Evolutionary conservation across 805 yeast species (phyloP).

Genomic region (Schwanniomyces sp.): DNA sequence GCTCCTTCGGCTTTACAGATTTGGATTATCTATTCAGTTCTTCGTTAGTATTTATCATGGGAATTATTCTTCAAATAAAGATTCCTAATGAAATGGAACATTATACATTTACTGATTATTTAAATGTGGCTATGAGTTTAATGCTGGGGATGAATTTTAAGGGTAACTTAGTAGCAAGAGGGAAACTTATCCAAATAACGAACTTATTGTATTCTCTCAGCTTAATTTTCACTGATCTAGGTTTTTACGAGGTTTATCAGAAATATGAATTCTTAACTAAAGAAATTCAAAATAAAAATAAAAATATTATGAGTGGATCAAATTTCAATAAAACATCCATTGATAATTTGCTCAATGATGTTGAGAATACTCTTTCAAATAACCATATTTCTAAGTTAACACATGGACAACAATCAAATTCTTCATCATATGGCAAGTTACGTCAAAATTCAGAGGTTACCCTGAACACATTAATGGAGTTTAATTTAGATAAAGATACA

Average conservation of each 20-base stretch:
- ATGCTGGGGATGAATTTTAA: conserved; percentile 17
- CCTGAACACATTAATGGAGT: not conserved
- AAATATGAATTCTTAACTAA: conserved; percentile 2
- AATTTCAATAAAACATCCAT: not conserved
- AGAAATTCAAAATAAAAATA: not conserved
- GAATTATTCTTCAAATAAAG: conserved; percentile 14
- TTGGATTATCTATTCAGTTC: conserved; percentile 23
- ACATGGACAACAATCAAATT: not conserved
- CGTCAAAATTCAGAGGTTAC: not conserved
- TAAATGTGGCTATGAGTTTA: conserved; percentile 15
- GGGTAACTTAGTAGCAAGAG: conserved; percentile 22
- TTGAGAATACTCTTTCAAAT: not conserved
- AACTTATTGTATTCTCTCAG: conserved; percentile 5
- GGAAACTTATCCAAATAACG: conserved; percentile 13
- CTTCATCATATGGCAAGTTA: not conserved
- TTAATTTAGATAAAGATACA: not conserved
- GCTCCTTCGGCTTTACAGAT: conserved; percentile 26
- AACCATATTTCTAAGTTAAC: not conserved
- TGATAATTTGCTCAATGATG: not conserved
- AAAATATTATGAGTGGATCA: not conserved
- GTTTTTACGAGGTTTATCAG: conserved; percentile 3
- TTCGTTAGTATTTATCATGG: conserved; percentile 19
- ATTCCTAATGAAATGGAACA: conserved; percentile 4
- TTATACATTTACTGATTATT: conserved; percentile 15
- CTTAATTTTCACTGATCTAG: not conserved